These are phyloP conservation scores for Apiospora marii DNA, from an alignment of 2,329 filamentous ascomycete species.

Conservation along the genomic window DNA sequence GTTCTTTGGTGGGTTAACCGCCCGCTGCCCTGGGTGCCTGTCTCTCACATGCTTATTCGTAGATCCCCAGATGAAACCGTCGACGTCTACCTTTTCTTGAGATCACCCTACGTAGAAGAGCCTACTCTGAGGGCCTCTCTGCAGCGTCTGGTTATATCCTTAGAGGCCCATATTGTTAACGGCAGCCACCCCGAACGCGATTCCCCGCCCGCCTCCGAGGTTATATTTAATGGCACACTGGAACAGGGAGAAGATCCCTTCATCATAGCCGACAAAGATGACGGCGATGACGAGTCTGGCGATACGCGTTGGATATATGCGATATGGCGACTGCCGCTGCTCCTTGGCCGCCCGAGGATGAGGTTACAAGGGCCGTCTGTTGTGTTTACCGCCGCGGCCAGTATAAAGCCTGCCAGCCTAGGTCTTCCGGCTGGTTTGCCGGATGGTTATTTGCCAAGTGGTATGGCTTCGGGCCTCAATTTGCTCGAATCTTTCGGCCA, in stretches of 20 bases:
- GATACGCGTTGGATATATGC: slow-evolving; percentile 56
- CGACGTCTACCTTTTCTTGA: slow-evolving; percentile 72
- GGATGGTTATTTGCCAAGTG: slow-evolving; percentile 74
- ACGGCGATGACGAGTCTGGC: slow-evolving; percentile 34
- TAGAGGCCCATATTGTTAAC: slow-evolving; percentile 73
- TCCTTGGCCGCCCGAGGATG: slow-evolving; percentile 66
- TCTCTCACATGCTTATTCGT: slow-evolving; percentile 56
- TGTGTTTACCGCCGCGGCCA: slow-evolving; percentile 70
- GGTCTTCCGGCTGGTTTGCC: slow-evolving; percentile 50
- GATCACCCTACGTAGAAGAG: slow-evolving; percentile 67
- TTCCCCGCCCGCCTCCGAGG: slow-evolving; percentile 59
- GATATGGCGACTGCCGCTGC: slow-evolving; percentile 67
- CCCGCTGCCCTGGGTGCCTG: slow-evolving; percentile 38
- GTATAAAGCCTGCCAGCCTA: slow-evolving; percentile 60
- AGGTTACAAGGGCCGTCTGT: slow-evolving; percentile 72
- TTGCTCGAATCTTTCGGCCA: slow-evolving; percentile 76
- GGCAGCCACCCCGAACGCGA: slow-evolving; percentile 58
- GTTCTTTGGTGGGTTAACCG: slow-evolving; percentile 71
- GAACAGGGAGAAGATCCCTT: slow-evolving; percentile 59
- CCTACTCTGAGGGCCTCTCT: slow-evolving; percentile 65
- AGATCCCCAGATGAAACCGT: slow-evolving; percentile 74
- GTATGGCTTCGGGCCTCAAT: slow-evolving; percentile 74
- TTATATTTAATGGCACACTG: slow-evolving; percentile 65
- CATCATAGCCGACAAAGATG: slow-evolving; percentile 54
- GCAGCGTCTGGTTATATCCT: slow-evolving; percentile 67